Evolutionary conservation across 805 yeast genomes (phyloP), one percentile per base, ranked within the genome.

Genomic region (Candida nemodendra): DNA sequence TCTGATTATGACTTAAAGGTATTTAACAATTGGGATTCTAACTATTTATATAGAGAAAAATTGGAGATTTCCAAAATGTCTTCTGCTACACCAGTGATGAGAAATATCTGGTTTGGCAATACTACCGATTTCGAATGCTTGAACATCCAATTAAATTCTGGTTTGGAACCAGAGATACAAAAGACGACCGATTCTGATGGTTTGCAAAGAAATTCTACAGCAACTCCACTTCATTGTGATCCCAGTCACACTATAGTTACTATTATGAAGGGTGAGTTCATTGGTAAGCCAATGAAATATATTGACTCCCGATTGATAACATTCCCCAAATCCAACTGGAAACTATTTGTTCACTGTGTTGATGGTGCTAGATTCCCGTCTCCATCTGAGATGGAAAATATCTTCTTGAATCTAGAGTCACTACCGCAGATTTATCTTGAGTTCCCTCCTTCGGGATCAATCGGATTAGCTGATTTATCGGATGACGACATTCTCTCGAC

Each of bases 61-160:
- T 67, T 84, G n/a, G 96, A 90, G 58, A 82, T 88, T 35, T 69
- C 88, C 1, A 78, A 76, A 54, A 84, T 90, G 90, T 82, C 95
- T 1, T 71, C 86, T 8, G 95, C 95, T 0, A 75, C 93, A 0
- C 72, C 68, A 9, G 64, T 86, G 1, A 30, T 47, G 3, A 39
- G 59, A 6, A 68, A 75, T 33, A 74, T 89, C 5, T 90, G 91
- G 90, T 70, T 83, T 35, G 98, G 98, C 2, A 91, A 90, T 54
- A 66, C 79, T 1, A 78, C 85, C 47, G 96, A 90, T 57, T 78
- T 69, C 54, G 81, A 79, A 47, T 61, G 65, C 40, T 45, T 62
- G 30, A 61, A 61, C 36, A 57, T 59, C 5, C 59, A 56, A 30
- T 35, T 51, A 12, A 54, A 51, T 22, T 41, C 44, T 6, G 44